Percentiles rank a stretch among this genome's conserved stretches.
Conservation (phyloP, 345 rosid species). For the Acer yangbiense region DNA sequence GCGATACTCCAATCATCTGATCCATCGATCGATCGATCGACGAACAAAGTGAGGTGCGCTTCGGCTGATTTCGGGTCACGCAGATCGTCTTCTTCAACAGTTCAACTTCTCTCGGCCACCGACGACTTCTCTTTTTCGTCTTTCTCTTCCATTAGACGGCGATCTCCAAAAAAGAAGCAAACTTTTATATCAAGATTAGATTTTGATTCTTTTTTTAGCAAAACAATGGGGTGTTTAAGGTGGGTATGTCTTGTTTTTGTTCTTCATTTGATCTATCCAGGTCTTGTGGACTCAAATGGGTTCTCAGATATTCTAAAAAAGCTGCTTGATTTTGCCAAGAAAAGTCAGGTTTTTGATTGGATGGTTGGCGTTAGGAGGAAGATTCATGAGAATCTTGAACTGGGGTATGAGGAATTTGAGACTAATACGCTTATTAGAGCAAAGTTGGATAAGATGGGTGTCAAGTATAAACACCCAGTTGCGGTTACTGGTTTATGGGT, state of each 20-base stretch:
- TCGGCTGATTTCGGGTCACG: no score
- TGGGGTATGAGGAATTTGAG: slow-evolving; percentile 88
- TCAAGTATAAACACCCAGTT: slow-evolving; percentile 66
- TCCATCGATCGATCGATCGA: no score
- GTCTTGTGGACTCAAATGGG: slow-evolving; percentile 38
- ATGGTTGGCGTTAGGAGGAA: slow-evolving; percentile 80
- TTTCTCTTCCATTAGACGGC: no score
- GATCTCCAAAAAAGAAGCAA: neutral
- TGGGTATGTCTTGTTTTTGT: slow-evolving; percentile 46
- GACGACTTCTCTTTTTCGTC: no score
- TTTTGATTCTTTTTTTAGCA: neutral
- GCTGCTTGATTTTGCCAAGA: slow-evolving; percentile 66
- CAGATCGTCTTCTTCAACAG: no score
- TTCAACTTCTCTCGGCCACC: no score
- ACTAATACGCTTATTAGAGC: slow-evolving; percentile 81
- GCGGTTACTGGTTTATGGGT: slow-evolving; percentile 83
- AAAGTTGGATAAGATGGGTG: slow-evolving; percentile 70
- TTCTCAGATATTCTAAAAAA: slow-evolving; percentile 47
- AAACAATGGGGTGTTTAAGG: slow-evolving; percentile 38
- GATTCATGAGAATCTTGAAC: slow-evolving; percentile 85
- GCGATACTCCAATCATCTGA: no score
- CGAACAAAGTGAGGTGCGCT: no score
- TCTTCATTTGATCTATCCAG: slow-evolving; percentile 30
- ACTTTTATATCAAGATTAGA: neutral
- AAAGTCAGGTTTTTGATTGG: slow-evolving; percentile 57